These are phyloP conservation scores for Cylindrotheca closterium DNA, from an alignment of 108 stramenopile species.

Conservation along the genomic window DNA sequence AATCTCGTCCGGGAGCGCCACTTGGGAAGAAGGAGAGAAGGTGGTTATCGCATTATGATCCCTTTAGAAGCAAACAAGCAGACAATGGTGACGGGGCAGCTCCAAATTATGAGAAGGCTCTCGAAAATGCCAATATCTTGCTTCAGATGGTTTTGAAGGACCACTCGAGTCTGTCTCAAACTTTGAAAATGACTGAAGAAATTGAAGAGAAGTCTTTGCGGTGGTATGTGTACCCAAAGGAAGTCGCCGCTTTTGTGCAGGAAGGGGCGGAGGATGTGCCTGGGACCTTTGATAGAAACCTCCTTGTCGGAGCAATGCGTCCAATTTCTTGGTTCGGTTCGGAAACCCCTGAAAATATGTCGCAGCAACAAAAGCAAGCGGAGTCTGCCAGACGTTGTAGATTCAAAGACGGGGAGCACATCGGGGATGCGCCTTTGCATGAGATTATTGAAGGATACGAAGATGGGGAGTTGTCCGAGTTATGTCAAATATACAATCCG, in stretches of 20 bases:
- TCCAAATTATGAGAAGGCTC: conserved; percentile 39
- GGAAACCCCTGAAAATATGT: background rate
- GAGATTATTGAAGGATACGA: conserved; percentile 72
- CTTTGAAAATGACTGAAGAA: conserved; percentile 70
- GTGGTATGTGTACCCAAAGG: conserved; percentile 82
- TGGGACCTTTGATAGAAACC: conserved; percentile 43
- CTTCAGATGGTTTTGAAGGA: conserved; percentile 52
- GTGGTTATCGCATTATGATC: conserved; percentile 77
- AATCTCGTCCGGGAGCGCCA: conserved; percentile 76
- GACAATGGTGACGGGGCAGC: background rate
- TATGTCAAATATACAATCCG: conserved; percentile 50
- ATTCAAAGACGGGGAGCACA: conserved; percentile 75
- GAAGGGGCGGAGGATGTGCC: conserved; percentile 57
- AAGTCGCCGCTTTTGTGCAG: conserved; percentile 45
- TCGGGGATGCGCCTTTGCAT: conserved; percentile 60
- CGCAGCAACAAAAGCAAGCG: background rate
- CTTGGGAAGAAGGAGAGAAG: conserved; percentile 63
- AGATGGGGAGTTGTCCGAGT: conserved; percentile 69
- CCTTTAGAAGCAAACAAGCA: background rate
- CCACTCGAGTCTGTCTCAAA: conserved; percentile 64
- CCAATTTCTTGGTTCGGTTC: conserved; percentile 29
- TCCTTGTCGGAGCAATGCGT: conserved; percentile 49
- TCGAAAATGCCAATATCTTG: conserved; percentile 62
- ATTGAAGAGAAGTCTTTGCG: conserved; percentile 49
- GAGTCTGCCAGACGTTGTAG: background rate